Percentiles rank a stretch among this genome's conserved stretches.
Evolutionary conservation across 345 rosid genomes (phyloP).

Genomic region (Lepidium africanum): DNA sequence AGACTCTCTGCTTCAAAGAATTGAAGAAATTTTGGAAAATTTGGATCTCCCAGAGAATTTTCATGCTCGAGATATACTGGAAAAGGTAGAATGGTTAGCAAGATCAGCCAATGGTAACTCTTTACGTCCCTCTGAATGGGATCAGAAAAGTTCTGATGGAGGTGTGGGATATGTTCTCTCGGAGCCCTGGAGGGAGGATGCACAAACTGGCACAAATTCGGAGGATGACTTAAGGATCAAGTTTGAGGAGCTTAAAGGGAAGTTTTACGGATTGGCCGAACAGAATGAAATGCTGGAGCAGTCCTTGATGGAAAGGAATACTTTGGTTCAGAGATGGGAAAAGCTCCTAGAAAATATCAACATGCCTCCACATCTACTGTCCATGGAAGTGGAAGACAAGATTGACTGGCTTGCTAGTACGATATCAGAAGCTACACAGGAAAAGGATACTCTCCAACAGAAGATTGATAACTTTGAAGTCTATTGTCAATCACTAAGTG

Average conservation of each 20-base stretch:
- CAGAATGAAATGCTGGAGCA: slow-evolving; percentile 99
- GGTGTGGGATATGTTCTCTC: slow-evolving; percentile 50
- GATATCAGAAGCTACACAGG: slow-evolving; percentile 54
- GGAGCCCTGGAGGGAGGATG: slow-evolving; percentile 84
- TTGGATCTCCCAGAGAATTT: slow-evolving; percentile 87
- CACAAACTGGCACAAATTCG: slow-evolving; percentile 43
- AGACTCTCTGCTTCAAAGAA: slow-evolving; percentile 88
- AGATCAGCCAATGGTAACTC: slow-evolving; percentile 56
- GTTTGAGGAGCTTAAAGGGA: slow-evolving; percentile 80
- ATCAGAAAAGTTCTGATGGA: slow-evolving; percentile 62
- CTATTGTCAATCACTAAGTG: slow-evolving; percentile 46
- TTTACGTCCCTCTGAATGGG: slow-evolving; percentile 59
- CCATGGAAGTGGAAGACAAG: slow-evolving; percentile 70
- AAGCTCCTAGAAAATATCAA: slow-evolving; percentile 55
- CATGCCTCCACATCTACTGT: slow-evolving; percentile 62
- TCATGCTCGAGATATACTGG: slow-evolving; percentile 78
- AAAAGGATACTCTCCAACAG: slow-evolving; percentile 53
- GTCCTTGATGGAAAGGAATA: slow-evolving; percentile 84
- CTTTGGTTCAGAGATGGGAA: slow-evolving; percentile 88
- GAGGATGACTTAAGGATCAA: slow-evolving; percentile 73
- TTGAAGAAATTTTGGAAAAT: slow-evolving; percentile 91
- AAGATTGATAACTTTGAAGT: slow-evolving; percentile 57
- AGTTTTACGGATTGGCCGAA: slow-evolving; percentile 91
- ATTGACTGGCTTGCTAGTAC: slow-evolving; percentile 80
- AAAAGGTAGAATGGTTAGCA: slow-evolving; percentile 91